A percentile compares a stretch with the other conserved stretches of the same genome.
Conservation (phyloP, 208 protist genomes). For the Angomonas ambiguus region DNA sequence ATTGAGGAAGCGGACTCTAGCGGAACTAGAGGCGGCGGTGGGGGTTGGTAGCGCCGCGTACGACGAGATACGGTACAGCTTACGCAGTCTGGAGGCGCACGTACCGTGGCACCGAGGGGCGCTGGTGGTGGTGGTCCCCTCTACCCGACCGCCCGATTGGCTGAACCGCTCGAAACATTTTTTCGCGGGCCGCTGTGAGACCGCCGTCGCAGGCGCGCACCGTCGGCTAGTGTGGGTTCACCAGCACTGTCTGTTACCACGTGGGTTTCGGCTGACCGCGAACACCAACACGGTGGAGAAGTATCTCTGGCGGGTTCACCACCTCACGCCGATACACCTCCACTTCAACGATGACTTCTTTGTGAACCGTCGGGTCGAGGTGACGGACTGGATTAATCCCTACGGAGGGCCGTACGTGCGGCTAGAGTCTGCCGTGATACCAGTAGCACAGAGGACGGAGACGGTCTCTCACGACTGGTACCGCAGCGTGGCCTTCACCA, state of each 20-base stretch:
- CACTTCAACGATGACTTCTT: constrained; percentile 81
- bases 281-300: constrained; percentile 54
- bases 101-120: constrained; percentile 90
- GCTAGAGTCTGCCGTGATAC: constrained; percentile 25
- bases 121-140: constrained; percentile 95
- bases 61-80: constrained; percentile 92
- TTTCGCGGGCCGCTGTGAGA: constrained; percentile 27
- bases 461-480: background rate
- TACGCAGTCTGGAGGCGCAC: constrained; percentile 91
- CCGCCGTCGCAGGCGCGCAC: constrained; percentile 28
- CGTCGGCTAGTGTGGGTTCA: constrained; percentile 56
- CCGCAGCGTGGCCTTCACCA: background rate
- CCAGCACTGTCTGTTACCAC: constrained; percentile 60
- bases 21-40: no score
- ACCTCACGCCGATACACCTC: constrained; percentile 47
- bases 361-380: constrained; percentile 45
- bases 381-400: constrained; percentile 57
- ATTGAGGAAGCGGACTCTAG: background rate
- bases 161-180: constrained; percentile 68
- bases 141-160: constrained; percentile 88
- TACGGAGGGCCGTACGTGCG: constrained; percentile 56
- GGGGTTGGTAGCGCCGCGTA: constrained; percentile 47
- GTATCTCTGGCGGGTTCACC: constrained; percentile 51
- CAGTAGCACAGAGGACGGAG: background rate
- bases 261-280: constrained; percentile 45